A percentile compares a stretch with the other conserved stretches of the same genome.
Evolutionary conservation across 176 grass and related monocot genomes (phyloP).

Genomic region (Dactylis glomerata): DNA sequence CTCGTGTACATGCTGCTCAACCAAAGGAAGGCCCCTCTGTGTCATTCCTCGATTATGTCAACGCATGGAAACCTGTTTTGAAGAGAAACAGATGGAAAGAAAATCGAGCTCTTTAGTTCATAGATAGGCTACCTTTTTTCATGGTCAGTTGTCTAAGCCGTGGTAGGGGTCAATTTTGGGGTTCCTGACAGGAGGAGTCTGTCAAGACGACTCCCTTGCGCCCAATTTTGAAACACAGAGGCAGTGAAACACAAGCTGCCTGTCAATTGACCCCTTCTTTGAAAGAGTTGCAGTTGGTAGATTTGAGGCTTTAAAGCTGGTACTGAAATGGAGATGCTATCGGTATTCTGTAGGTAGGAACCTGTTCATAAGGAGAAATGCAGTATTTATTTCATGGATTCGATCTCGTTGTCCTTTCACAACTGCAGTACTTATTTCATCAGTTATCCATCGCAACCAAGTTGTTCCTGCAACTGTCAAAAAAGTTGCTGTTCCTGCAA

Average conservation of each 20-base stretch:
- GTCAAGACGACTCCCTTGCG: neutral
- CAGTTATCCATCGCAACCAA: neutral
- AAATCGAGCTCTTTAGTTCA: constrained; percentile 26
- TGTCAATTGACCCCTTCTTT: neutral
- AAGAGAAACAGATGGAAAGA: constrained; percentile 52
- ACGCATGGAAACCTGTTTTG: constrained; percentile 59
- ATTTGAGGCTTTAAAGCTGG: neutral
- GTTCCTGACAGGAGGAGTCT: neutral
- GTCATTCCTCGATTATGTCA: constrained; percentile 76
- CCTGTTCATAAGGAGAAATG: neutral
- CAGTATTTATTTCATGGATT: neutral
- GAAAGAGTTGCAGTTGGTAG: neutral
- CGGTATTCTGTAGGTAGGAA: neutral
- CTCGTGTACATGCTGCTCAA: constrained; percentile 64
- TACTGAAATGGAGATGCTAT: neutral
- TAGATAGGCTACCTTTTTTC: neutral
- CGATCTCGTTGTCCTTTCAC: neutral
- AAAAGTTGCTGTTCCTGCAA: neutral
- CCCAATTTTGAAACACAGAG: neutral
- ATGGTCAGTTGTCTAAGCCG: neutral
- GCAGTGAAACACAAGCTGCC: constrained; percentile 1
- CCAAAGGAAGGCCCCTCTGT: constrained; percentile 60
- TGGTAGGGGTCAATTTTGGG: neutral
- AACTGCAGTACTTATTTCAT: neutral
- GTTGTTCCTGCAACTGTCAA: neutral